Conservation (phyloP, 2,329 filamentous ascomycete species). For the Nannizziopsis arthrosporioides region DNA sequence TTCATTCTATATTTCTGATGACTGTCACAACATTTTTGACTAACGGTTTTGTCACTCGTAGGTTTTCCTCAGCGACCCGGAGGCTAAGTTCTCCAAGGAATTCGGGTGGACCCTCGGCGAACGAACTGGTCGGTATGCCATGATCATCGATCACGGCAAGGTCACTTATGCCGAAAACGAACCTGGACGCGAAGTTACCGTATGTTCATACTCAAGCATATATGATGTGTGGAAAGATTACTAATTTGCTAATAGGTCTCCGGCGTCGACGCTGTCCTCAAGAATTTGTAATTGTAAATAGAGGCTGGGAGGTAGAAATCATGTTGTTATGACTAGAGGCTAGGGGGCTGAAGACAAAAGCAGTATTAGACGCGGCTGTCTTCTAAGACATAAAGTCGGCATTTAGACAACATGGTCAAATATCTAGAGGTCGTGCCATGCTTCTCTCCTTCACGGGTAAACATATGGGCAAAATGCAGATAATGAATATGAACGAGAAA, state of each 20-base stretch:
- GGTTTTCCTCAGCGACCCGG: constrained; percentile 67
- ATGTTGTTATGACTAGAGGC: too few relatives aligned
- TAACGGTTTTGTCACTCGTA: constrained; percentile 18
- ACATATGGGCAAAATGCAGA: too few relatives aligned
- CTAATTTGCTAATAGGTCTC: constrained; percentile 24
- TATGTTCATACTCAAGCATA: constrained; percentile 12
- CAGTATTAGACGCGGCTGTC: too few relatives aligned
- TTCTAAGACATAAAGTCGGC: too few relatives aligned
- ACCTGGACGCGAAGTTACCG: constrained; percentile 25
- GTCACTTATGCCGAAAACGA: constrained; percentile 70
- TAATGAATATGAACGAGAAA: too few relatives aligned
- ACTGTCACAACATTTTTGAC: not conserved
- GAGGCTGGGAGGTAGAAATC: not conserved
- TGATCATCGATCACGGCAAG: constrained; percentile 74
- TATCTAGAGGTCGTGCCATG: too few relatives aligned
- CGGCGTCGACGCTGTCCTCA: constrained; percentile 29
- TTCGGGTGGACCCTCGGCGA: constrained; percentile 67
- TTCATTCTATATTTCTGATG: not conserved
- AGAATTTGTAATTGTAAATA: constrained; percentile 25
- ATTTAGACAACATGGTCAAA: too few relatives aligned
- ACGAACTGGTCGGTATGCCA: constrained; percentile 65
- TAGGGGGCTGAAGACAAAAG: too few relatives aligned
- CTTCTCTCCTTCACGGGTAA: too few relatives aligned
- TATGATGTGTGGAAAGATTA: not conserved
- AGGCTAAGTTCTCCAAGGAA: constrained; percentile 61